Evolutionary conservation across 805 yeast genomes (phyloP), one percentile per base, ranked within the genome.

Genomic region (Wickerhamomyces kurtzmanii): DNA sequence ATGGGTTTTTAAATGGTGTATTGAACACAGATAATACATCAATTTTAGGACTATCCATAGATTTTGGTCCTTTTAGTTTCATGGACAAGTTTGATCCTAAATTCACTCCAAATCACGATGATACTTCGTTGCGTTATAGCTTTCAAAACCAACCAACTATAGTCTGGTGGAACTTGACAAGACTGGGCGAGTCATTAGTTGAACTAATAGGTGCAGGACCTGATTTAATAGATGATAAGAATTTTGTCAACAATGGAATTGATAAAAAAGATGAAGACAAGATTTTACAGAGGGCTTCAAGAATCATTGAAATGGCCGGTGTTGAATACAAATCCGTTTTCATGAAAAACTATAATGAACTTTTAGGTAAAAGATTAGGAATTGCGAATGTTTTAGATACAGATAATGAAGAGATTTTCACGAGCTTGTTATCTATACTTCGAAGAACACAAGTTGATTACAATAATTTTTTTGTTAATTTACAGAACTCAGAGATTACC

Each of bases 21-120:
- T 59, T 91, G 31, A 89, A 89, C 50, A 87, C 97, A 0, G 98
- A 89, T 47, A 89, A 89, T 47, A 84, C 96, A 1, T 83, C 95
- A 0, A 65, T 89, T n/a, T 45, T 79, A 24, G 98, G 98, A 0
- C 58, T 86, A 8, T 71, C 94, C 1, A 70, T 91, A 53, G 98
- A 89, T 53, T 91, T 79, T 52, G 98, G 97, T 3, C 97, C 98
- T 1, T 91, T 83, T 56, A 82, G 93, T 12, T 80, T 86, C 34
- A 68, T 87, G 79, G 96, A 87, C 46, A 71, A 68, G 25, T 89
- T 78, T 47, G 76, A 84, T 43, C 87, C 93, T 11, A 53, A 65
- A 27, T 89, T 68, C 46, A 82, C 96, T 0, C 89, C 97, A 2
- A 89, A 91, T 47, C 85, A 84, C 31, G 96, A 86, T 45, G 98